A percentile compares a stretch with the other conserved stretches of the same genome.
Evolutionary conservation across 371 early-diverging fungal genomes (phyloP).

Genomic region (Umbelopsis sp.): DNA sequence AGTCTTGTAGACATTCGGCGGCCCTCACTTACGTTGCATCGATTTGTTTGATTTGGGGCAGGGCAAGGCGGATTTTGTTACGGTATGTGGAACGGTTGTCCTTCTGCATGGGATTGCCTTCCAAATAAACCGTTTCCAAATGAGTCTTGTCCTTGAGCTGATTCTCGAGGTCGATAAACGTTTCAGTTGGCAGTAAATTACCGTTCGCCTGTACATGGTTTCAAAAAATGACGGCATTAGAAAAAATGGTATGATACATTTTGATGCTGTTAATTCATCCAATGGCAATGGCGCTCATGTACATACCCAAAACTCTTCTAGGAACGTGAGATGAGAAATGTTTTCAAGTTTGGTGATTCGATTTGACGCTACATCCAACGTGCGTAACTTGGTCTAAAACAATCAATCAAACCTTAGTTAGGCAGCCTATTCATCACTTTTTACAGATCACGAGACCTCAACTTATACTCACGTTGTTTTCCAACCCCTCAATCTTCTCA

Average conservation of each 20-base stretch:
- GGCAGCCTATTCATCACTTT: background rate
- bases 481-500: constrained; percentile 75
- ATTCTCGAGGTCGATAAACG: constrained; percentile 77
- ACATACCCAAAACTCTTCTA: constrained; percentile 92
- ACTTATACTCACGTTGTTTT: constrained; percentile 60
- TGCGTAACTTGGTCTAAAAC: constrained; percentile 62
- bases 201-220: constrained; percentile 65
- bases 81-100: constrained; percentile 82
- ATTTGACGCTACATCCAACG: constrained; percentile 88
- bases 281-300: background rate
- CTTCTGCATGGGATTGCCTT: constrained; percentile 92
- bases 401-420: background rate
- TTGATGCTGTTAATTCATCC: background rate
- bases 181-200: constrained; percentile 71
- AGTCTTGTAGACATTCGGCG: background rate
- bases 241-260: background rate
- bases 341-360: constrained; percentile 77
- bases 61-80: constrained; percentile 81
- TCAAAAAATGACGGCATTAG: background rate
- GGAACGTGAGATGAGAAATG: constrained; percentile 63
- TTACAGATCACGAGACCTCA: background rate
- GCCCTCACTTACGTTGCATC: constrained; percentile 73
- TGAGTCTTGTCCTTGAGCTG: constrained; percentile 67
- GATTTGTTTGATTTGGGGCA: constrained; percentile 90
- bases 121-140: constrained; percentile 89